These are phyloP conservation scores for Nymphaea colorata DNA, from an alignment of 164 flowering plant genomes.

Conservation along the genomic window DNA sequence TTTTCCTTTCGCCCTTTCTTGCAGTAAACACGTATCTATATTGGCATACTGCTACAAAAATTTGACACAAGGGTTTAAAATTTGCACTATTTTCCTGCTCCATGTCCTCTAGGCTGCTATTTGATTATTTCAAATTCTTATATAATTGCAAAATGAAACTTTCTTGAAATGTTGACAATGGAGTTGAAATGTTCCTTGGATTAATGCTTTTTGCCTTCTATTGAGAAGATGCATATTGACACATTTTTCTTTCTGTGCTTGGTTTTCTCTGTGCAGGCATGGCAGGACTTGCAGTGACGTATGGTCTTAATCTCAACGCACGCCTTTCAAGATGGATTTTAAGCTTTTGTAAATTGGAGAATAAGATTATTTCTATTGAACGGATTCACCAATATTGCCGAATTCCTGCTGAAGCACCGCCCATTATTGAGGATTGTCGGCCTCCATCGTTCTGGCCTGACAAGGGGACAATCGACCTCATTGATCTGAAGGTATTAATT, in stretches of 20 bases:
- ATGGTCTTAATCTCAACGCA: slow-evolving; percentile 92
- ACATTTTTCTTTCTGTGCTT: background rate
- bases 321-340: slow-evolving; percentile 95
- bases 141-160: too few relatives aligned
- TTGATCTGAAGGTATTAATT: slow-evolving; percentile 65
- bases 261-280: slow-evolving; percentile 38
- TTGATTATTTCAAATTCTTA: too few relatives aligned
- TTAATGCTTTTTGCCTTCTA: background rate
- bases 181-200: background rate
- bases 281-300: slow-evolving; percentile 98
- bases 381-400: slow-evolving; percentile 86
- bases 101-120: too few relatives aligned
- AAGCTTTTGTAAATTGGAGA: slow-evolving; percentile 97
- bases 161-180: background rate
- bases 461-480: slow-evolving; percentile 62
- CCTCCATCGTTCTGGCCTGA: slow-evolving; percentile 92
- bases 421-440: slow-evolving; percentile 54
- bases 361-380: slow-evolving; percentile 93
- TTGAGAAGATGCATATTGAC: background rate
- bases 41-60: too few relatives aligned
- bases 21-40: too few relatives aligned
- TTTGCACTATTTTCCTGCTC: too few relatives aligned
- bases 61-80: too few relatives aligned
- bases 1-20: background rate
- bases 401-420: slow-evolving; percentile 82